Percentiles rank a stretch among this genome's conserved stretches.
Evolutionary conservation across 2,329 filamentous ascomycete species (phyloP).

Genomic region (Thielaviopsis punctulata): DNA sequence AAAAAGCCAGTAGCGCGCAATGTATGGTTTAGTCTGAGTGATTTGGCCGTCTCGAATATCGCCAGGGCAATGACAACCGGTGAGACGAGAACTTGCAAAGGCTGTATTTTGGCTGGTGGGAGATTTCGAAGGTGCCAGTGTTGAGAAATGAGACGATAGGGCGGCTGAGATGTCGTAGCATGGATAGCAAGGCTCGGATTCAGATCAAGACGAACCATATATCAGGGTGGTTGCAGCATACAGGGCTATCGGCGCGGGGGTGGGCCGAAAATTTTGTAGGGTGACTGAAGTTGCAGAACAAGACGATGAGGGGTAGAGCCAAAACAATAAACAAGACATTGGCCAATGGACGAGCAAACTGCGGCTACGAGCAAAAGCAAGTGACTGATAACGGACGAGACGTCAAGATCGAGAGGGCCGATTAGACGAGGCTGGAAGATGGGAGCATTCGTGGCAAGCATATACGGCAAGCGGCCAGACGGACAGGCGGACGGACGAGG

Average conservation of each 20-base stretch:
- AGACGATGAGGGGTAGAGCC: neutral
- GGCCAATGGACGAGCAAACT: neutral
- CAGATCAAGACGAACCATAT: no score
- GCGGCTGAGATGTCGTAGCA: no score
- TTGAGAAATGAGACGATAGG: neutral
- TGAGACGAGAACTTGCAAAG: no score
- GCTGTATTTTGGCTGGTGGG: neutral
- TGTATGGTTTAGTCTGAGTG: no score
- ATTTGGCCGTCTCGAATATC: no score
- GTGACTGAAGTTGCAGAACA: neutral
- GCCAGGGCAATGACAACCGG: no score
- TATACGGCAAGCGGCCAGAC: neutral
- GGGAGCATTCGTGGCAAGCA: neutral
- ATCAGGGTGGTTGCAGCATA: neutral
- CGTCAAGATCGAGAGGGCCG: neutral
- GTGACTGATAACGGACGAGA: neutral
- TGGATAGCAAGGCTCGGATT: no score
- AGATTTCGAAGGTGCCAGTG: no score
- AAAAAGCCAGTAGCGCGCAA: neutral
- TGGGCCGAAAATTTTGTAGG: neutral
- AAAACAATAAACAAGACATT: conserved; percentile 11
- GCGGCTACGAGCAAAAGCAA: neutral
- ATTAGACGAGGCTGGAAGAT: neutral
- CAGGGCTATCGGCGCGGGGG: neutral
- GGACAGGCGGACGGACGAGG: neutral